These are phyloP conservation scores for Wilcoxina mikolae DNA, from an alignment of 495 filamentous ascomycete genomes.

Conservation along the genomic window DNA sequence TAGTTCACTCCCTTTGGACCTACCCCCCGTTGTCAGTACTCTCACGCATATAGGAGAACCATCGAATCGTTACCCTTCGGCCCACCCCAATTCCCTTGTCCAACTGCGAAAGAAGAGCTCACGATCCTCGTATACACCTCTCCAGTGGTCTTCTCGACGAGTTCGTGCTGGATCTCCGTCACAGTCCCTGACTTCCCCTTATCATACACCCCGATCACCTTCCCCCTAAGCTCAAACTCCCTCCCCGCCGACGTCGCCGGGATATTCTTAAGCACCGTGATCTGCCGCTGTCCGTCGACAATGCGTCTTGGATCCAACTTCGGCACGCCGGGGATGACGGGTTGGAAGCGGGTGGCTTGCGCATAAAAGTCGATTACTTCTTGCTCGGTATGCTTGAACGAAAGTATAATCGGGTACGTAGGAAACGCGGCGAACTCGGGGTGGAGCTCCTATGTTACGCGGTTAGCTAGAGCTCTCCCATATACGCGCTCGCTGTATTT, in stretches of 20 bases:
- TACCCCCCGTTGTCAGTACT: constrained; percentile 14
- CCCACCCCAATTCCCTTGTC: constrained; percentile 76
- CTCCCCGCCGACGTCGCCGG: constrained; percentile 55
- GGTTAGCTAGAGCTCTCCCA: no score
- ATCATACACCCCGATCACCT: constrained; percentile 78
- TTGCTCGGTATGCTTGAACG: constrained; percentile 63
- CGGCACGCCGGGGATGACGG: constrained; percentile 61
- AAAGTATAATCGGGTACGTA: constrained; percentile 70
- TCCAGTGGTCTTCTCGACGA: constrained; percentile 54
- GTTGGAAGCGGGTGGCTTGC: constrained; percentile 37
- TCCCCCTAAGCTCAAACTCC: constrained; percentile 61
- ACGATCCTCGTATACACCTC: constrained; percentile 58
- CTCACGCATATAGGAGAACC: not conserved
- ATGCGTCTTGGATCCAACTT: constrained; percentile 57
- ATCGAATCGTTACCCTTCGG: constrained; percentile 80
- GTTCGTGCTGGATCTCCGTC: constrained; percentile 60
- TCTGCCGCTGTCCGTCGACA: constrained; percentile 73
- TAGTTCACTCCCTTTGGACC: constrained; percentile 58
- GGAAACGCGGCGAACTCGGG: constrained; percentile 73
- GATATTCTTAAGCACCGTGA: constrained; percentile 63
- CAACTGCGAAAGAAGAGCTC: constrained; percentile 62
- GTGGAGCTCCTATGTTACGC: constrained; percentile 62
- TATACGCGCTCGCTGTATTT: no score
- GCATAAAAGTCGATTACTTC: constrained; percentile 84
- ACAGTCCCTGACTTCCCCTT: constrained; percentile 77